Evolutionary conservation across 768 basidiomycete genomes (phyloP), one percentile per base, ranked within the genome.

Genomic region (Tylopilus vinaceipallidus): DNA sequence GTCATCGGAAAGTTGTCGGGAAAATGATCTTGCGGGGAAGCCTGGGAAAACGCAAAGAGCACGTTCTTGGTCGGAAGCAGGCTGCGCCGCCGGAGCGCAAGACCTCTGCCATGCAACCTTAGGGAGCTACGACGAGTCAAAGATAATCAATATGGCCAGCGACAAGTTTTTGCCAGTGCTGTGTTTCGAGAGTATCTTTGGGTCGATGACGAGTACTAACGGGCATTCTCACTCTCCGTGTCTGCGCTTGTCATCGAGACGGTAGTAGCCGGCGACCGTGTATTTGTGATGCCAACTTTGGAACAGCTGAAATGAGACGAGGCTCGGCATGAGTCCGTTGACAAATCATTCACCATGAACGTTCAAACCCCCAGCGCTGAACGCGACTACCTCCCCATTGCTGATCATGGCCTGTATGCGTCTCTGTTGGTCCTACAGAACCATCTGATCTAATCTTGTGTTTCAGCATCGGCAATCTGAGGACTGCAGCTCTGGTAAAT

Each of bases 351-450:
- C 47, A 57, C 32, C 50, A 71, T 64, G 82, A 86, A 83, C 62
- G 59, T 78, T 47, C 77, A 76, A 30, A 65, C 78, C 23, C 83
- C 83, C 26, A 60, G 61, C 42, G 62, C 71, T 35, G 73, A 85
- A 29, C 75, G 88, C 45, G 86, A 82, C 43, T 91, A 91, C 64
- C 67, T 84, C 41, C 73, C 86, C 19, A 86, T 92, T 46, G 80
- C 86, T 14, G 89, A 91, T 61, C 90, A 92, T 72, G 89, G 76
- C 39, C 65, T 92, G 86, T 90, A 65, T 65, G 83, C 67, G 23
- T 45, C n/a, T 32, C 26, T 17, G 22, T 40, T 27, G 3, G 17
- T 11, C 20, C 7, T 23, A 43, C 54, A n/a, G 13, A 27, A 22
- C 14, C 10, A 53, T 53, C 57, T 61, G 34, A 60, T 48, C 37